Evolutionary conservation across 148 eudicot species (phyloP), one percentile per base, ranked within the genome.

Genomic region (Drosera capensis): DNA sequence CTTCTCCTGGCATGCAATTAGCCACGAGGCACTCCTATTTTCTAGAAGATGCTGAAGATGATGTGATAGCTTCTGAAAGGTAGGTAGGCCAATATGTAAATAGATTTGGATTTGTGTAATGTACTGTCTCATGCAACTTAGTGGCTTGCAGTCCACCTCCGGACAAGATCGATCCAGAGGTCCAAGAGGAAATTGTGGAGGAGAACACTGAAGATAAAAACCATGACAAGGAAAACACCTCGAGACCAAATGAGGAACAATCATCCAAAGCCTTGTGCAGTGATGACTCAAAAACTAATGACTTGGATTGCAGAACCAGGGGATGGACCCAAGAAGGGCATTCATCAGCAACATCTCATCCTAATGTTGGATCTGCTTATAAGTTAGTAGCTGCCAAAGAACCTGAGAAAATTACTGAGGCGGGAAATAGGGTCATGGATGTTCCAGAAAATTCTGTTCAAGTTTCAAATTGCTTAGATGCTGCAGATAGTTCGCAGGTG

Each of bases 1-100:
- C 40, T 57, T 57, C 78, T 44, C 64, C 80, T 25, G 77, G 84
- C 40, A 67, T 54, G 54, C 78, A 69, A 37, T 71, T 90, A 43
- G 84, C 97, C 55, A 64, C 72, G 39, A 84, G 82, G 68, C 92
- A 90, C 65, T 80, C 79, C 78, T 78, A 80, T 72, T 34, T 72
- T 49, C 64, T 90, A 54, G 94, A 84, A 52, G 87, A 84, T 70
- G 93, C 97, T 29, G 78, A 72, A 14, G 79, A 65, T 67, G 77
- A 64, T 16, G 43, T 55, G 26, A 56, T 48, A 56, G 71, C 49
- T 28, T 37, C 78, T 31, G 78, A 67, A 20, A 72, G 85, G 95
- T 80, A 24, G 40, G 67, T 58, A 22, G 31, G 35, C 55, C 14
- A 30, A 22, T 43, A 23, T 56, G 49, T 22, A 34, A 45, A 23